These are phyloP conservation scores for Saccharomycopsis sp. DNA, from an alignment of 805 yeast species.

Conservation along the genomic window DNA sequence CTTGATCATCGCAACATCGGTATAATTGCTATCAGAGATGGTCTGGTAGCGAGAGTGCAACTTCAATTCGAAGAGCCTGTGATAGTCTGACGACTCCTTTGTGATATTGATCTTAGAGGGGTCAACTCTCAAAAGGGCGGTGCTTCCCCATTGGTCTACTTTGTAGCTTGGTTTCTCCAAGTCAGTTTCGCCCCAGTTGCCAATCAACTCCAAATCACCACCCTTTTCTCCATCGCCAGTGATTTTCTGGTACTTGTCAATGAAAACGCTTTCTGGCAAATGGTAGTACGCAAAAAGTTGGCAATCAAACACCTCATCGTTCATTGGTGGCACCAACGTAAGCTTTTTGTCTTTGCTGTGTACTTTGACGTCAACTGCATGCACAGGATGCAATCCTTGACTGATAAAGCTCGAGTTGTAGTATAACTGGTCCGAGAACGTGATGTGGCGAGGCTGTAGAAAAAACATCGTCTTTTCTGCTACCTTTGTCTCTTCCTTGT, in stretches of 20 bases:
- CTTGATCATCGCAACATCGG: constrained; percentile 7
- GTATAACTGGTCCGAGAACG: neutral
- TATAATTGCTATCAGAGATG: neutral
- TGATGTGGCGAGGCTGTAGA: constrained; percentile 16
- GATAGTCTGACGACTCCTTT: neutral
- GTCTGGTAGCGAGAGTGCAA: constrained; percentile 20
- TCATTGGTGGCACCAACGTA: constrained; percentile 18
- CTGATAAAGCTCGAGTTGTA: constrained; percentile 9
- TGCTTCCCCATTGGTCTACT: constrained; percentile 33
- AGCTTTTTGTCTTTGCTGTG: constrained; percentile 1
- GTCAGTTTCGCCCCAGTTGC: constrained; percentile 39
- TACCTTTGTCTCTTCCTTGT: constrained; percentile 17
- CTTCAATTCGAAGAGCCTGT: constrained; percentile 7
- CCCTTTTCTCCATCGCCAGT: constrained; percentile 3
- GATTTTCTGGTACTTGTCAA: constrained; percentile 34
- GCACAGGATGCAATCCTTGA: constrained; percentile 20
- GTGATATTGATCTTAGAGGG: neutral
- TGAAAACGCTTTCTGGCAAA: constrained; percentile 33
- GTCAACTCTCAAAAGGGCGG: constrained; percentile 25
- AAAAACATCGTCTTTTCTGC: constrained; percentile 20
- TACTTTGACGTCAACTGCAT: constrained; percentile 7
- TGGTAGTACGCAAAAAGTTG: constrained; percentile 32
- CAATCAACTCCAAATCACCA: constrained; percentile 22
- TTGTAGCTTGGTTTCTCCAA: constrained; percentile 39
- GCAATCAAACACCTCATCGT: constrained; percentile 25